Base-by-base conservation (phyloP, 345 rosid genomes). In the Brassica juncea region DNA sequence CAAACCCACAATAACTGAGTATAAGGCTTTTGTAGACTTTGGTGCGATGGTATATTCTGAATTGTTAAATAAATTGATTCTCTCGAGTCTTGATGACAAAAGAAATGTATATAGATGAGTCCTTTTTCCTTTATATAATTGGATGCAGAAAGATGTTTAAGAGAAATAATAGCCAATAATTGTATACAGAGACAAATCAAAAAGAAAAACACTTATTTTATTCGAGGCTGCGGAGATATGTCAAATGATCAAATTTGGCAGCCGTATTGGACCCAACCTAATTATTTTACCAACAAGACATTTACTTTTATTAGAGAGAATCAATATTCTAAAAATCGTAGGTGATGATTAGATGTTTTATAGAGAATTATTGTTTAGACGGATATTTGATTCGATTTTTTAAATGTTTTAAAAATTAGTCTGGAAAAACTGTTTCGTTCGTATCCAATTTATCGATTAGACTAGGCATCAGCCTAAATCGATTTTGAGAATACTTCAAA, bases 161-260 rank as follows among this genome's bases (percentile, higher is more conserved):
- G 31, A 49, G 4, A 32, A 52, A 74, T 30, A 16, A 28, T 31
- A 14, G 65, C 19, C 47, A 39, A 39, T 39, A 74, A 34, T 52
- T 66, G 37, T n/a, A 72, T 10, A 35, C 28, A 15, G 42, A 25
- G 42, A 57, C n/a, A 37, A 75, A 35, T 34, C 44, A 28, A 19
- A 64, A 31, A 65, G 1, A 49, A 32, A 5, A 34, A 42, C 28
- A 44, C 70, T 61, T 19, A 69, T 60, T 61, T n/a, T 25, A 64
- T 7, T 64, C 4, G 82, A 78, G 68, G 82, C 82, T 78, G 82
- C 77, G 82, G 5, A 1, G 28, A 11, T 39, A 47, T 57, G 76
- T 65, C 9, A 8, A 23, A 71, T 49, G 68, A 78, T 66, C 77
- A 79, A 78, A 65, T 4, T 52, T 78, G 82, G 82, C 82, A 79